These are phyloP conservation scores for Podila verticillata DNA, from an alignment of 192 early-diverging fungal genomes.

Conservation along the genomic window DNA sequence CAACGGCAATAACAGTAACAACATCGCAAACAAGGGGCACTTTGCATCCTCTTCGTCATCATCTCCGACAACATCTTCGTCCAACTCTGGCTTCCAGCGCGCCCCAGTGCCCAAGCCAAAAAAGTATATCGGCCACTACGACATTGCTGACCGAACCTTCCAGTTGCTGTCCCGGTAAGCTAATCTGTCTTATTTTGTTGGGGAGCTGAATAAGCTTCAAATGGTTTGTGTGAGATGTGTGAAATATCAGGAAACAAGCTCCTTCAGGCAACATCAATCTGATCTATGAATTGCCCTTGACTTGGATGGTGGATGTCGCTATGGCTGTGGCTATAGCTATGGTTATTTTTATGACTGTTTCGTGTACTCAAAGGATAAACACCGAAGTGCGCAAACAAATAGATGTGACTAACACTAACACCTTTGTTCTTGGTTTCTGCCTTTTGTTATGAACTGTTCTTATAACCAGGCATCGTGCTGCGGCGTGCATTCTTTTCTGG, in stretches of 20 bases:
- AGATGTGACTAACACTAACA: conserved; percentile 4
- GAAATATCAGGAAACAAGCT: background rate
- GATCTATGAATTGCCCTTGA: too few relatives aligned
- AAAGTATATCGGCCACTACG: conserved; percentile 48
- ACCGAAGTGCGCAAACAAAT: too few relatives aligned
- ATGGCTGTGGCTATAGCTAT: background rate
- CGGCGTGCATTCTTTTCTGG: conserved; percentile 51
- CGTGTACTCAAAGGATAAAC: too few relatives aligned
- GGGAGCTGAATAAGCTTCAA: background rate
- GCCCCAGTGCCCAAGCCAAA: conserved; percentile 16
- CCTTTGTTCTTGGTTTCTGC: background rate
- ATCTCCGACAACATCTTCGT: background rate
- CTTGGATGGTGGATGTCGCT: background rate
- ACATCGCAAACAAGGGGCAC: background rate
- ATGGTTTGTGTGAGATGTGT: background rate
- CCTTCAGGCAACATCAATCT: too few relatives aligned
- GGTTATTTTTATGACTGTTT: too few relatives aligned
- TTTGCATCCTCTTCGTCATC: conserved; percentile 1
- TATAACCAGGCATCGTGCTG: conserved; percentile 47
- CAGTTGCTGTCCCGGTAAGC: conserved; percentile 47
- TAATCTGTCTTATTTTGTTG: background rate
- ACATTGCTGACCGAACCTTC: conserved; percentile 50
- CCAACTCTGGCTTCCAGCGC: background rate
- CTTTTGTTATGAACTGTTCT: background rate
- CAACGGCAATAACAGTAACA: conserved; percentile 3